Evolutionary conservation across 768 basidiomycete species (phyloP), one percentile per base, ranked within the genome.

Genomic region (Tricholoma sp.): DNA sequence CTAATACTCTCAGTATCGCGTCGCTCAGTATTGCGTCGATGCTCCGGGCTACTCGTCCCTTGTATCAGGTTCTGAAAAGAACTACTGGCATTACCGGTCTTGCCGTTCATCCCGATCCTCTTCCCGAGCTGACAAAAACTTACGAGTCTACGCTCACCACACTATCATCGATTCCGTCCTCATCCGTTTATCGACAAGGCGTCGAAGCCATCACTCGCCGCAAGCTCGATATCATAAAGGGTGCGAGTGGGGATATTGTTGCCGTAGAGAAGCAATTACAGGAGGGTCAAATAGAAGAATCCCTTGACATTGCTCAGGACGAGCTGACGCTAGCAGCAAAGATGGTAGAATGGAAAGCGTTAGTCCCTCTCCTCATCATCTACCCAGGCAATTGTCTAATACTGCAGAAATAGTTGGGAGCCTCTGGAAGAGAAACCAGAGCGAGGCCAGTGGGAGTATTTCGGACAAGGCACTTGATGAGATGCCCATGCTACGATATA

Each of bases 321-420:
- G 95, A 98, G 71, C 75, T 92, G 55, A 76, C 74, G 54, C 76
- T 98, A 37, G 90, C 79, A 4, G 75, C 75, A 32, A 90, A 90
- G 73, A 90, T 97, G 88, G 66, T 87, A n/a, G 88, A 94, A 67
- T 98, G 93, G 94, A 96, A 95, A 75, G 83, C 90, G 95, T 98
- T 70, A 70, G 94, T 88, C 53, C 36, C 53, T 54, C n/a, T 52
- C 36, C 53, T 54, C n/a, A 17, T 53, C 29, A 50, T 50, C 50
- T 29, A 12, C 53, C 44, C 29, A 29, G 13, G 48, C 39, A 57
- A 36, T 57, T 54, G 20, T 55, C 51, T 45, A 54, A 57, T 56
- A 52, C 59, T 49, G 41, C 52, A 59, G 3, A 18, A 57, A 45
- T 62, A 94, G 95, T 37, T 97, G 93, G 94, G 94, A 96, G 69